Base-by-base conservation (phyloP, 2,329 filamentous ascomycete species). In the Apiospora saccharicola region DNA sequence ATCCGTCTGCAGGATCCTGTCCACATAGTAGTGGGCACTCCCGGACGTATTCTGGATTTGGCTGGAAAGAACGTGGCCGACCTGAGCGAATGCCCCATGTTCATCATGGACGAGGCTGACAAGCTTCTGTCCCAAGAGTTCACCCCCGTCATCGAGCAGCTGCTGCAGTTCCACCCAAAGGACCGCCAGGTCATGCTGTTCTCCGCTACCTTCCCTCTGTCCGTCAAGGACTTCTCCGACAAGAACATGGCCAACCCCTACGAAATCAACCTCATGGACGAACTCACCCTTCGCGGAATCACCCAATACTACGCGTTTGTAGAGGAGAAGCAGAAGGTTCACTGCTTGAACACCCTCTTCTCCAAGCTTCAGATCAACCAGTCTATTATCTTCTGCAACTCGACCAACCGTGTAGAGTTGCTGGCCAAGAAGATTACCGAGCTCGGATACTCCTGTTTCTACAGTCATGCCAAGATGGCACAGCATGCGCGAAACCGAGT, bases 311-410 rank as follows among this genome's bases (percentile, higher is more conserved):
- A 99, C 81, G 96, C 96, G 57, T 99, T 98, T 77, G 97, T 99
- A 70, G 96, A 99, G 84, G 96, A 99, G 85, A 98, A 98, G 86
- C 94, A 98, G 82, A 99, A 99, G 86, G 96, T 99, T 26, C 97
- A 99, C 85, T 99, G 96, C 83, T 86, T 99, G 76, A 99, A 99
- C 86, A 99, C 96, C 0, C 92, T 99, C 75, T 99, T 99, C 87
- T 98, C 95, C 78, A 98, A 98, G 85, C 91, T 99, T 22, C 96
- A 99, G 84, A 99, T 99, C 86, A 99, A 99, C 85, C 96, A 99
- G 86, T 99, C 97, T 75, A 99, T 99, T 86, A 99, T 99, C 82
- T 99, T 99, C 87, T 99, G 96, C 86, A 99, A 99, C 85, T 99
- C 96, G 53, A 99, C 96, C 71, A 98, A 98, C 83, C 94, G 96